phyloP scores from a whole-genome alignment of 73 alveolate genomes.

The Chromera velia region DNA sequence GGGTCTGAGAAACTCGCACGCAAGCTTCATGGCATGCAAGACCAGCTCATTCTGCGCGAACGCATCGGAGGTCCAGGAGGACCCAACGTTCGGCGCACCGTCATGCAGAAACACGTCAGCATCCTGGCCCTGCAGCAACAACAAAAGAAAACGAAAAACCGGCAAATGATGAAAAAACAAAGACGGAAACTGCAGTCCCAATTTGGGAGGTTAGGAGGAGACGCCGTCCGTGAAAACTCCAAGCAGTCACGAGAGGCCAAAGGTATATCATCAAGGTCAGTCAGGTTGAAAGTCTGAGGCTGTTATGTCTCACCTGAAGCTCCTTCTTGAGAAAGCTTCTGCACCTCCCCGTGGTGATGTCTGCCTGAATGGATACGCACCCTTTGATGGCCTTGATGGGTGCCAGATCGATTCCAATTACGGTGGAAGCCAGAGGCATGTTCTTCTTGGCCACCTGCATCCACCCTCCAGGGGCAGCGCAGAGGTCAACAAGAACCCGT shows the following conservation, averaged over 20 bases:
- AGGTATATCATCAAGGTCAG: too few relatives aligned
- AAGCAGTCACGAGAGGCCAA: too few relatives aligned
- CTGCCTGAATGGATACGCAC: conserved; percentile 85
- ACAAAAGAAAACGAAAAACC: background rate
- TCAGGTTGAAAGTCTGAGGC: too few relatives aligned
- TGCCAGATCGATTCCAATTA: conserved; percentile 94
- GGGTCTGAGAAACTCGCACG: conserved; percentile 70
- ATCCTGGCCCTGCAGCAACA: conserved; percentile 72
- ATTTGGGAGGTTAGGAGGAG: too few relatives aligned
- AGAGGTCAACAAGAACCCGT: conserved; percentile 83
- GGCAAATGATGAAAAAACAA: background rate
- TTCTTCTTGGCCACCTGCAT: conserved; percentile 50
- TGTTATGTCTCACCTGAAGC: too few relatives aligned
- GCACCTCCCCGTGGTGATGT: conserved; percentile 94
- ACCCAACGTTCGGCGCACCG: conserved; percentile 99
- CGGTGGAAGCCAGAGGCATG: conserved; percentile 71
- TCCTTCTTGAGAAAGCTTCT: conserved; percentile 13
- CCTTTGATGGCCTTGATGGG: conserved; percentile 96
- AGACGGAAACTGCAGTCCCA: background rate
- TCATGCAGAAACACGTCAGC: conserved; percentile 98
- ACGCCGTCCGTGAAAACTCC: too few relatives aligned
- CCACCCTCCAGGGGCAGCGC: conserved; percentile 99
- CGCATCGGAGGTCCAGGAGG: conserved; percentile 93
- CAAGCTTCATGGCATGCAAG: conserved; percentile 68
- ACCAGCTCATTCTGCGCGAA: conserved; percentile 89